Evolutionary conservation across 352 stramenopile species (phyloP).

Genomic region (Pythium phragmitis): DNA sequence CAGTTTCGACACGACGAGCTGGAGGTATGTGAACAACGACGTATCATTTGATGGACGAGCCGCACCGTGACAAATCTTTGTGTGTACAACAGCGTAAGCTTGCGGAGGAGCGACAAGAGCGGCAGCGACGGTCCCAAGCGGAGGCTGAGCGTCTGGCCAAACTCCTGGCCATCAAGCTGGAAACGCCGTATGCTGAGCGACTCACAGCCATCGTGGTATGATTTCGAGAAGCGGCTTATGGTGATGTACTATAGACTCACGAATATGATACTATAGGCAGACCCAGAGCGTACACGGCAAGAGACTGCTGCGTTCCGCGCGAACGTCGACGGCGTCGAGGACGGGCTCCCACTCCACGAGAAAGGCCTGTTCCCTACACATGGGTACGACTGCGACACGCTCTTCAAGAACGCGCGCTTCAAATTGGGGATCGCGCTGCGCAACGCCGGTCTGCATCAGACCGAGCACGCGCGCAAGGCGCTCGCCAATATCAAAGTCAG

Average conservation of each 20-base stretch:
- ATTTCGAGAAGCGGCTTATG: not conserved
- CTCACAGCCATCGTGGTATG: slow-evolving; percentile 54
- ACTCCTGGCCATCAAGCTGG: slow-evolving; percentile 61
- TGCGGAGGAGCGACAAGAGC: slow-evolving; percentile 37
- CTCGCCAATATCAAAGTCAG: slow-evolving; percentile 66
- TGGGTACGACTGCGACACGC: slow-evolving; percentile 70
- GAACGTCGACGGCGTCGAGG: slow-evolving; percentile 62
- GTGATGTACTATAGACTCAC: not conserved
- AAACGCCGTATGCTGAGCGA: slow-evolving; percentile 67
- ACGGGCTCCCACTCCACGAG: slow-evolving; percentile 56
- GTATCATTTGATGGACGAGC: not conserved
- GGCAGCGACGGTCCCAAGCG: slow-evolving; percentile 26
- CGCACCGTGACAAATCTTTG: not conserved
- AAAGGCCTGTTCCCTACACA: slow-evolving; percentile 67
- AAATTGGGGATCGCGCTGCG: slow-evolving; percentile 73
- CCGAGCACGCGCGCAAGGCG: slow-evolving; percentile 64
- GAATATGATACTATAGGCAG: slow-evolving; percentile 32
- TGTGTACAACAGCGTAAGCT: slow-evolving; percentile 45
- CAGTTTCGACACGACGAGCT: slow-evolving; percentile 55
- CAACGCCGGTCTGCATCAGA: slow-evolving; percentile 63
- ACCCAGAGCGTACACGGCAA: slow-evolving; percentile 64
- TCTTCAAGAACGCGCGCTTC: slow-evolving; percentile 84
- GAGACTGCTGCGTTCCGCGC: slow-evolving; percentile 67
- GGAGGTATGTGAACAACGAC: slow-evolving; percentile 34
- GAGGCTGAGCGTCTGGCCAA: slow-evolving; percentile 43